Percentiles rank a stretch among this genome's conserved stretches.
Conservation (phyloP, 2,329 filamentous ascomycete genomes). For the Ophiostoma ulmi region DNA sequence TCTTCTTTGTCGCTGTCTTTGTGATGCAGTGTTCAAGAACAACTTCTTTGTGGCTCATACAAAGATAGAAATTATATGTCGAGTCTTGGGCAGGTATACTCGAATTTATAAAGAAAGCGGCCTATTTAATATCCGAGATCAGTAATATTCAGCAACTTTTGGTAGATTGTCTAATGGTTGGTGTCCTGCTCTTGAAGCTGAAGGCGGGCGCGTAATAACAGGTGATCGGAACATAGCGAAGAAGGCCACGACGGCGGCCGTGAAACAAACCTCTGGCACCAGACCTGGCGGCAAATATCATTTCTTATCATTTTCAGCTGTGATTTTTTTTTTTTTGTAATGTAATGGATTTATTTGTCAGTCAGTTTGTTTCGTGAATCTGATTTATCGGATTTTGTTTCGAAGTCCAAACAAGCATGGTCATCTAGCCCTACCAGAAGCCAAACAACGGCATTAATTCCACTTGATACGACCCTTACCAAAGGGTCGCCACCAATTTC, state of each 20-base stretch:
- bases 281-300: neutral
- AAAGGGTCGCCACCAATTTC: too few species aligned
- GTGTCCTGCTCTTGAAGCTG: neutral
- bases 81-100: neutral
- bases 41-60: neutral
- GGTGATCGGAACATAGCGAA: constrained; percentile 6
- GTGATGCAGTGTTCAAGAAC: constrained; percentile 6
- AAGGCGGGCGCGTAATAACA: constrained; percentile 18
- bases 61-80: neutral
- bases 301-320: neutral
- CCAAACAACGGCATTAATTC: too few species aligned
- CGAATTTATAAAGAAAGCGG: too few species aligned
- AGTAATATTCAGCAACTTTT: neutral
- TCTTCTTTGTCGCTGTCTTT: neutral
- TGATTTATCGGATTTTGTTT: neutral
- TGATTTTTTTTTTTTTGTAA: neutral
- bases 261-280: constrained; percentile 11
- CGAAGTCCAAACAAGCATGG: too few species aligned
- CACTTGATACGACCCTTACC: too few species aligned
- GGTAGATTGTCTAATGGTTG: neutral
- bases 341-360: neutral
- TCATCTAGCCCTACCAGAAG: neutral
- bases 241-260: constrained; percentile 9
- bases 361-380: too few species aligned
- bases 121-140: too few species aligned